Evolutionary conservation across 441 rosid species (phyloP).

Genomic region (Gossypium aridum): DNA sequence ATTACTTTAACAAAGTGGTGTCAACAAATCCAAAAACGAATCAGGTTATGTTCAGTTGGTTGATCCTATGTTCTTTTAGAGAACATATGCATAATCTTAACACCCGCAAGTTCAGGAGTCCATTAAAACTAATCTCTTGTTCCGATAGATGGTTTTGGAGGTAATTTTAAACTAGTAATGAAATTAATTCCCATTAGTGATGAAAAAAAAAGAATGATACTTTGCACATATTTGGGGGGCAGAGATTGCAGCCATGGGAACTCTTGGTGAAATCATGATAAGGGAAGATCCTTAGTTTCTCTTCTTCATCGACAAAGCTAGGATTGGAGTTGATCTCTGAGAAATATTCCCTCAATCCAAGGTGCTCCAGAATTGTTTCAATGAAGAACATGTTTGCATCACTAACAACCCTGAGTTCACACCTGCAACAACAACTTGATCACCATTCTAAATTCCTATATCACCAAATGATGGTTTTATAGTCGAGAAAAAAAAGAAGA

Average conservation of each 20-base stretch:
- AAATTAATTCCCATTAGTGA: neutral
- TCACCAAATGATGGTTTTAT: neutral
- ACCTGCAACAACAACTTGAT: neutral
- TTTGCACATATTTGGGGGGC: slow-evolving; percentile 40
- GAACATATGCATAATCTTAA: neutral
- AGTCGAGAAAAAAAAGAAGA: neutral
- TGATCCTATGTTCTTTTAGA: neutral
- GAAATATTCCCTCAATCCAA: slow-evolving; percentile 48
- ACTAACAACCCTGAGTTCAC: slow-evolving; percentile 66
- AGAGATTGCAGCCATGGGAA: slow-evolving; percentile 56
- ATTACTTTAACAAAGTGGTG: neutral
- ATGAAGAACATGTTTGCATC: slow-evolving; percentile 80
- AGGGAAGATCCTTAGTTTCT: slow-evolving; percentile 49
- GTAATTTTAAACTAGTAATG: neutral
- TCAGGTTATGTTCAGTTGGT: neutral
- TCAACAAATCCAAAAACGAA: neutral
- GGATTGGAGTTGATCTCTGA: slow-evolving; percentile 69
- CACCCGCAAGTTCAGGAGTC: neutral
- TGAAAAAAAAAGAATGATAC: neutral
- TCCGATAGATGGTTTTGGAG: neutral
- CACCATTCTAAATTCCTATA: neutral
- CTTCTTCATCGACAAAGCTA: slow-evolving; percentile 45
- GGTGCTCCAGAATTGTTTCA: slow-evolving; percentile 63
- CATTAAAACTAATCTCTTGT: neutral
- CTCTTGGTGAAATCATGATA: slow-evolving; percentile 44